Conservation (phyloP, 768 basidiomycete species). For the Flagelloscypha sp. region DNA sequence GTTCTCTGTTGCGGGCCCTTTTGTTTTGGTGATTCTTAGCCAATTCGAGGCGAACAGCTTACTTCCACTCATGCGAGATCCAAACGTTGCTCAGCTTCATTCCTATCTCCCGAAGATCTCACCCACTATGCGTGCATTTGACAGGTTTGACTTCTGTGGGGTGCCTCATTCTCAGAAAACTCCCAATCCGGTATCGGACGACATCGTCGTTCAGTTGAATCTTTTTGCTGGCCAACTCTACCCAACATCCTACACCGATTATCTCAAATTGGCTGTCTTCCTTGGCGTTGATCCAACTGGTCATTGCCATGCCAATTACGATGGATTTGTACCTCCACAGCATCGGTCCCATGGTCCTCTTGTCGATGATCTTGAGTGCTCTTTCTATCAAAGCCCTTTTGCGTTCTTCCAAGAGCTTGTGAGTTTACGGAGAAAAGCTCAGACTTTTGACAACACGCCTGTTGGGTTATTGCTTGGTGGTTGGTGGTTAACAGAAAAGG, state of each 20-base stretch:
- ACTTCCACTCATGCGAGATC: slow-evolving; percentile 23
- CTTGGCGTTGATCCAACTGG: slow-evolving; percentile 24
- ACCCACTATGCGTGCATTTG: slow-evolving; percentile 25
- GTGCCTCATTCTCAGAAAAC: slow-evolving; percentile 17
- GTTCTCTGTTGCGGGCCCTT: neutral
- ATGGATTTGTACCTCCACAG: slow-evolving; percentile 24
- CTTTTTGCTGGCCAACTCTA: slow-evolving; percentile 40
- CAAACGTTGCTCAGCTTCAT: slow-evolving; percentile 33
- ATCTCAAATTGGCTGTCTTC: slow-evolving; percentile 25
- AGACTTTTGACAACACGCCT: slow-evolving; percentile 9
- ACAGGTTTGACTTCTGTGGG: slow-evolving; percentile 24
- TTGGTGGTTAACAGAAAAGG: slow-evolving; percentile 15
- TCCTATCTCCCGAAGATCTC: slow-evolving; percentile 32
- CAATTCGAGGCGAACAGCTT: slow-evolving; percentile 20
- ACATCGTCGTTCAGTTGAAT: slow-evolving; percentile 26
- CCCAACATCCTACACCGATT: slow-evolving; percentile 23
- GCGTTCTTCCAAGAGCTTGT: slow-evolving; percentile 15
- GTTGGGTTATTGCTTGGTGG: slow-evolving; percentile 13
- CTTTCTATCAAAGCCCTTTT: slow-evolving; percentile 30
- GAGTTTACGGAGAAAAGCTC: slow-evolving; percentile 12
- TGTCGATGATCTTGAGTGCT: slow-evolving; percentile 6
- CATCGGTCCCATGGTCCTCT: slow-evolving; percentile 13
- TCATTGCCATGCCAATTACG: slow-evolving; percentile 9
- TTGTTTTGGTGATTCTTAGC: slow-evolving; percentile 32
- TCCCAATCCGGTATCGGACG: slow-evolving; percentile 10